Base-by-base conservation (phyloP, 306 rosid genomes). In the Carpinus viminea region DNA sequence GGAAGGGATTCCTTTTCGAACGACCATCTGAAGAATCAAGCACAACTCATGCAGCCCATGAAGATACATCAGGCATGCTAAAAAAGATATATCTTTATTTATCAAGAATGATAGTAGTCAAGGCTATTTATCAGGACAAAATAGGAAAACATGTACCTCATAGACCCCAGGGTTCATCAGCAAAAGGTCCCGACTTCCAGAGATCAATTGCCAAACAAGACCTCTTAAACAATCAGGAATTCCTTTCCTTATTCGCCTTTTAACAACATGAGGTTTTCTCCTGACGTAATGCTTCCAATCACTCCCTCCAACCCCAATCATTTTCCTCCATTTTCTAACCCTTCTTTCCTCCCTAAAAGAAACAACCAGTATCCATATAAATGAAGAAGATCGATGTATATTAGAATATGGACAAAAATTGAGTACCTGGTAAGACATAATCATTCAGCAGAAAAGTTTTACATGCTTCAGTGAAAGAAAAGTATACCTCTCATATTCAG, bases 191-290 rank as follows among this genome's bases (percentile, higher is more conserved):
- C 97, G 90, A 84, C 99, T 93, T 84, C 97, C 99, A 72, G 99
- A 95, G 81, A 95, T 93, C 89, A 95, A 84, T 86, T 95, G 99
- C 99, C 99, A 95, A 46, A 95, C 99, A 55, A 93, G 96, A 46
- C 99, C 99, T 78, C 98, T 87, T 84, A 95, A 89, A 86, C 99
- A 95, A 91, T 95, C 99, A 53, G 99, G 99, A 85, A 95, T 95
- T 79, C 99, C 99, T 91, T 95, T 93, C 82, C 98, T 90, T 81
- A 95, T 93, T 28, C 99, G 96, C 85, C 99, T 86, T 86, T 87
- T 90, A 79, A 95, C 98, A 79, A 95, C 96, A 73, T 95, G 84
- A 80, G 92, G 97, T 83, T 93, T 95, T 88, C 89, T 89, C 84
- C 98, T 90, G 52, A 83, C 79, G 86, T 93, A 93, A 84, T 91